phyloP scores from a whole-genome alignment of 768 basidiomycete species.

The Tylopilus rubrobrunneus region DNA sequence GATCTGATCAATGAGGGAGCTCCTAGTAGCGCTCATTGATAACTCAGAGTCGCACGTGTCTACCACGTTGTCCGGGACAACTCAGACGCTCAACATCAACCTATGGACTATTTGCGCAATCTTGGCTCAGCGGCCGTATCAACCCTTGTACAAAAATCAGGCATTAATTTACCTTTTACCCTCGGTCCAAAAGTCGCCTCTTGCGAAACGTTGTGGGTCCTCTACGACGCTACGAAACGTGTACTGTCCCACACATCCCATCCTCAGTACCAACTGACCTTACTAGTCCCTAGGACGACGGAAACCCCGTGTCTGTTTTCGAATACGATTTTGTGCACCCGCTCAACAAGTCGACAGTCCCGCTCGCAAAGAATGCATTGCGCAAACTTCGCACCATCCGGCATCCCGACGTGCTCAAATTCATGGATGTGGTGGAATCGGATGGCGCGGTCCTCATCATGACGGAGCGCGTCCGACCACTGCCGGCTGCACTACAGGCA shows the following conservation, averaged over 20 bases:
- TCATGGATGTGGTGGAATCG: slow-evolving; percentile 90
- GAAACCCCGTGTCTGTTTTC: slow-evolving; percentile 81
- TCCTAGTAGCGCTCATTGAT: too few relatives aligned
- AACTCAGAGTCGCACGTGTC: too few relatives aligned
- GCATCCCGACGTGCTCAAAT: slow-evolving; percentile 95
- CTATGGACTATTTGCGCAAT: slow-evolving; percentile 79
- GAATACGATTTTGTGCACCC: slow-evolving; percentile 78
- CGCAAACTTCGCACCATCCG: slow-evolving; percentile 87
- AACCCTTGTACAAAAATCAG: slow-evolving; percentile 89
- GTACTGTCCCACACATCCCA: slow-evolving; percentile 39
- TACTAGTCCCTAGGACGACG: slow-evolving; percentile 69
- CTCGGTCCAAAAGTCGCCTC: slow-evolving; percentile 70
- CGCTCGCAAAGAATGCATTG: slow-evolving; percentile 84
- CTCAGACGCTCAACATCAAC: neutral
- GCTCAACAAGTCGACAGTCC: slow-evolving; percentile 53
- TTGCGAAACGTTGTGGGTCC: slow-evolving; percentile 73
- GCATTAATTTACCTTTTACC: slow-evolving; percentile 83
- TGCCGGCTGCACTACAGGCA: slow-evolving; percentile 56
- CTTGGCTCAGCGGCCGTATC: slow-evolving; percentile 86
- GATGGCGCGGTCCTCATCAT: slow-evolving; percentile 87
- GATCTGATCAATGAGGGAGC: too few relatives aligned
- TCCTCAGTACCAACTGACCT: slow-evolving; percentile 13
- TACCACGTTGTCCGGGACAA: too few relatives aligned
- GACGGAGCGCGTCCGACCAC: slow-evolving; percentile 87
- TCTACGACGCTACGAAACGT: slow-evolving; percentile 87